Base-by-base conservation (phyloP, 2,329 filamentous ascomycete species). In the Coniochaeta sp. region DNA sequence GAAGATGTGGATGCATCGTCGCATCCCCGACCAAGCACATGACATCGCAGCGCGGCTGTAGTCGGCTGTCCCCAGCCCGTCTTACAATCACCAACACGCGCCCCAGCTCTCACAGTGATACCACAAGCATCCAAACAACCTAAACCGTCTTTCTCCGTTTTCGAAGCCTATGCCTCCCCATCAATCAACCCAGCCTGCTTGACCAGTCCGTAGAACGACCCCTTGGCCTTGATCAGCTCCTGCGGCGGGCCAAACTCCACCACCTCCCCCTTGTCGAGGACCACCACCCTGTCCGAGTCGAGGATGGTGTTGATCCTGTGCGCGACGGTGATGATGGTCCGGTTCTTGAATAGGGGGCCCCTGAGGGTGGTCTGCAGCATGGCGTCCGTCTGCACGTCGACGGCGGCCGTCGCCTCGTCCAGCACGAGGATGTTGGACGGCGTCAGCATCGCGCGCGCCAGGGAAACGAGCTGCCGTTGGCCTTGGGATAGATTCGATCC, bases 261-360 rank as follows among this genome's bases (percentile, higher is more conserved):
- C 47, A 99, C 93, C 68, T 87, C 85, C 50, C 95, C 95, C 74
- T 89, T 89, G 71, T 98, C 92, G 6, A 99, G 84, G 57, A 99
- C 95, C 38, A 99, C 88, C 63, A 99, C 95, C 58, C 93, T 86
- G 76, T 99, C 93, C 63, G 82, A 85, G 72, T 89, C 86, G 33
- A 99, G 82, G 68, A 99, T 98, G 12, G 95, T 99, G 77, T 98
- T 98, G 78, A 99, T 96, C 60, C 95, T 88, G 78, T 99, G 95
- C 28, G 95, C 95, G 69, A 99, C 96, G 1, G 95, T 99, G 74
- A 99, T 96, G 74, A 99, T 98, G 40, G 95, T 99, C 59, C 91
- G 87, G 74, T 97, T 91, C 63, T 88, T 83, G 77, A 99, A 99
- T 17, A 88, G 73, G 24, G 84, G 81, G 38, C 82, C 83, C 36